Conservation (phyloP, 2,329 filamentous ascomycete species). For the Phialemoniopsis sp. region DNA sequence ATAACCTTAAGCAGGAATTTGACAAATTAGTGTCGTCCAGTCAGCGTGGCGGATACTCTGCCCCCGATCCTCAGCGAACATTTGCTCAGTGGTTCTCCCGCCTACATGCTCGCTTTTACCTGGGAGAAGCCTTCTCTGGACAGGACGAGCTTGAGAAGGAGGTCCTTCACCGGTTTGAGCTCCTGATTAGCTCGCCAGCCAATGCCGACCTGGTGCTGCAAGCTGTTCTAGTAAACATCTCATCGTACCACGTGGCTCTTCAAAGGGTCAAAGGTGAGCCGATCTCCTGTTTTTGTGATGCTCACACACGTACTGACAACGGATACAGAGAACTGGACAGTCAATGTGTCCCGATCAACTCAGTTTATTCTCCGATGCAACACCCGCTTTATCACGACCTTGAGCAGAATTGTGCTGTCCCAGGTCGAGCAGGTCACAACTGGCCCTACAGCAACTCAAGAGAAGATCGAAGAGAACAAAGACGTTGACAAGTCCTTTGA, state of each 20-base stretch:
- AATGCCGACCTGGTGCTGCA: conserved; percentile 67
- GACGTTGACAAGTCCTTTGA: conserved; percentile 31
- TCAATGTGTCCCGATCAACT: conserved; percentile 41
- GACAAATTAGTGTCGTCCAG: conserved; percentile 30
- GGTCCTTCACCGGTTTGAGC: conserved; percentile 72
- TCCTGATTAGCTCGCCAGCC: conserved; percentile 66
- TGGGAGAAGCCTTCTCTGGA: conserved; percentile 68
- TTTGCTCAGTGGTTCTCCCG: conserved; percentile 80
- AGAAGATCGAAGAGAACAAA: conserved; percentile 14
- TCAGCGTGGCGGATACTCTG: conserved; percentile 17
- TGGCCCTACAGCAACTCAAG: conserved; percentile 23
- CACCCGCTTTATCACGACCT: conserved; percentile 67
- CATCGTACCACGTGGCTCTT: conserved; percentile 71
- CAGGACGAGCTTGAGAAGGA: conserved; percentile 82
- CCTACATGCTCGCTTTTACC: conserved; percentile 80
- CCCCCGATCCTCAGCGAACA: conserved; percentile 55
- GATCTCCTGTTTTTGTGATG: conserved; percentile 1
- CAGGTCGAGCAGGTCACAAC: conserved; percentile 27
- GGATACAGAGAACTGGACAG: conserved; percentile 38
- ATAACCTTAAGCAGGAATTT: conserved; percentile 79
- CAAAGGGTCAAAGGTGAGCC: conserved; percentile 50
- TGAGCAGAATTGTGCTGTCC: conserved; percentile 66
- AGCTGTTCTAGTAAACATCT: conserved; percentile 81
- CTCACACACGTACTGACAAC: conserved; percentile 11
- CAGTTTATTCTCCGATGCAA: conserved; percentile 74